Base-by-base conservation (phyloP, 371 early-diverging fungal genomes). In the Mortierella sp. region DNA sequence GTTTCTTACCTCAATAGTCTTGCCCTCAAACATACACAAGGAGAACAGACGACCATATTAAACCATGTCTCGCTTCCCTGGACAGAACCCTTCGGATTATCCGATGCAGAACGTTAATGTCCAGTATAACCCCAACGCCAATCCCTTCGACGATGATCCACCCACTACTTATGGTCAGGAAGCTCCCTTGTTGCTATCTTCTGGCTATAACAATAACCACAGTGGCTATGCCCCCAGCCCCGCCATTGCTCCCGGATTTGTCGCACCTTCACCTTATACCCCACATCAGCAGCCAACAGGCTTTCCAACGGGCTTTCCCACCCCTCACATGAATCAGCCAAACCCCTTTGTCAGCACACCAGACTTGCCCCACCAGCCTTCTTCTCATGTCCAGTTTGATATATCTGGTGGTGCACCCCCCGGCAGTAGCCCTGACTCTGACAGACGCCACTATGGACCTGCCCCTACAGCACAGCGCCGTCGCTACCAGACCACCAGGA, bases 401-500 rank as follows among this genome's bases (percentile, higher is more conserved):
- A 67, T 73, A 68, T 12, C 58, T 23, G 66, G 58, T 29, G 67
- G 47, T 17, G 35, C 49, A n/a, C n/a, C n/a, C n/a, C n/a, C n/a
- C 7, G 53, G 65, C 35, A 68, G 55, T 19, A n/a, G 61, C 5
- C 64, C 80, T n/a, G 70, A 64, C 29, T 70, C 80, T 19, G 74
- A 70, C 55, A 73, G 70, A 7, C 80, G 80, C 64, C 80, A 79
- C 61, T 74, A 79, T 28, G 80, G 80, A 9, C 80, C 80, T 51
- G 80, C 71, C 17, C 80, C 80, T 17, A 70, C 70, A 3, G 70
- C 75, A 35, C 80, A 79, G 47, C 70, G 70, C 26, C 74, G 80
- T 66, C 75, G 80, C n/a, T 80, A 66, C 66, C 64, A 64, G 29
- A 74, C 80, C 1, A 87, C 84, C 32, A 83, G 78, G 64, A 83